Conservation (phyloP, 2,329 filamentous ascomycete genomes). For the Pestalotiopsis fici region DNA sequence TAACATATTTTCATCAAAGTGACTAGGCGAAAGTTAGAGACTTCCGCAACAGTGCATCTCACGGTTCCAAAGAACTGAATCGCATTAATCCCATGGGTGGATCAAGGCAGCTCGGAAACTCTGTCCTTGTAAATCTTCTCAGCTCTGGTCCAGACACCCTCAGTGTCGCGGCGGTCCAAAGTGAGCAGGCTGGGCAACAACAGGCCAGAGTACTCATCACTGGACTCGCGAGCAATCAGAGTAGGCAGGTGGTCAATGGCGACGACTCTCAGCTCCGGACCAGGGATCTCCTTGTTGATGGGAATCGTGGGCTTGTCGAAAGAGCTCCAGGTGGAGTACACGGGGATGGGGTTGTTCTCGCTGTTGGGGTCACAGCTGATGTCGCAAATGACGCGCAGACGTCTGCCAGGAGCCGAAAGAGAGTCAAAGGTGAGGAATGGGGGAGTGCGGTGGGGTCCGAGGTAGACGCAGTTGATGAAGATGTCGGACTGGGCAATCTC, state of each 20-base stretch:
- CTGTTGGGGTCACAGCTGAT: slow-evolving; percentile 76
- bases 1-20: background rate
- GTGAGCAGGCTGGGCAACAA: slow-evolving; percentile 76
- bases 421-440: slow-evolving; percentile 76
- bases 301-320: slow-evolving; percentile 86
- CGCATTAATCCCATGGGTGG: background rate
- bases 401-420: slow-evolving; percentile 68
- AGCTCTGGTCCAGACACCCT: slow-evolving; percentile 81
- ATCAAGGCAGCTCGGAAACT: slow-evolving; percentile 65
- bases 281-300: slow-evolving; percentile 59
- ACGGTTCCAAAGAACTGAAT: too few relatives aligned
- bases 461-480: slow-evolving; percentile 89
- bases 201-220: slow-evolving; percentile 79
- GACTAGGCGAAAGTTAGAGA: background rate
- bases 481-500: slow-evolving; percentile 77
- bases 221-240: slow-evolving; percentile 82
- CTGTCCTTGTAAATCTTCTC: slow-evolving; percentile 85
- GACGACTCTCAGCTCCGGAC: slow-evolving; percentile 73
- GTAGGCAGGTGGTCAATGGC: slow-evolving; percentile 85
- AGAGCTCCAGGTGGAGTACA: slow-evolving; percentile 83
- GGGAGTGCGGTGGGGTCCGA: slow-evolving; percentile 69
- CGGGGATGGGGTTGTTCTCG: slow-evolving; percentile 71
- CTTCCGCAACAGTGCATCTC: too few relatives aligned
- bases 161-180: slow-evolving; percentile 72
- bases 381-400: slow-evolving; percentile 79